phyloP scores from a whole-genome alignment of 805 yeast species.

The Saccharomycopsis selenospora region DNA sequence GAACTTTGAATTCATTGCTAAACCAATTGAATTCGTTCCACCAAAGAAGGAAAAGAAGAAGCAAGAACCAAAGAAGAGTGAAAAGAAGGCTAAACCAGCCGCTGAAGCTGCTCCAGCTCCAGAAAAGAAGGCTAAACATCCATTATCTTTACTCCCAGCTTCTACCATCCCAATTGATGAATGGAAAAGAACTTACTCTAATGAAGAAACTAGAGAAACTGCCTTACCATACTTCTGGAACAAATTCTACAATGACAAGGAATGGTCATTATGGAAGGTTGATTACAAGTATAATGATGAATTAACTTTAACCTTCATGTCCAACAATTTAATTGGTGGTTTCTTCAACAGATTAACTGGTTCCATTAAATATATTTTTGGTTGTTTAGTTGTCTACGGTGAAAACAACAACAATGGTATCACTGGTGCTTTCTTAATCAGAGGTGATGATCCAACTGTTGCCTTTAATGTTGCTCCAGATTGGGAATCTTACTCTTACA shows the following conservation, averaged over 20 bases:
- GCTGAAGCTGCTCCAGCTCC: conserved; percentile 38
- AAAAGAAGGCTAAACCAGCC: conserved; percentile 32
- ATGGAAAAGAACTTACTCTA: conserved; percentile 95
- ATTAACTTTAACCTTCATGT: conserved; percentile 94
- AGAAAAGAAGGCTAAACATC: conserved; percentile 82
- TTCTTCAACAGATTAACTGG: conserved; percentile 92
- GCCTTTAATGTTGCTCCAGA: conserved; percentile 99
- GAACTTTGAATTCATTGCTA: conserved; percentile 51
- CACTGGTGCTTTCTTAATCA: conserved; percentile 86
- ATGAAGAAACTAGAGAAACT: conserved; percentile 90
- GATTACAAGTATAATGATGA: conserved; percentile 98
- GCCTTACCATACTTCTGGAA: conserved; percentile 98
- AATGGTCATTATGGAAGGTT: conserved; percentile 93
- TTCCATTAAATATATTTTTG: conserved; percentile 91
- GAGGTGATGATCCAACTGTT: conserved; percentile 87
- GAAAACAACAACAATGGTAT: conserved; percentile 98
- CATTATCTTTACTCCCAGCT: conserved; percentile 77
- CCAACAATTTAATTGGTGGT: conserved; percentile 96
- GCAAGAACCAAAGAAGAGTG: conserved; percentile 35
- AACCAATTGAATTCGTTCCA: conserved; percentile 45
- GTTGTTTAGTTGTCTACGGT: conserved; percentile 91
- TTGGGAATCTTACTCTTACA: conserved; percentile 89
- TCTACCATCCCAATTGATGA: conserved; percentile 68
- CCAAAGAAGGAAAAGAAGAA: conserved; percentile 60
- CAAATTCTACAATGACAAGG: conserved; percentile 80